Evolutionary conservation across 495 filamentous ascomycete genomes (phyloP).

Genomic region (Pseudomonodictys pantanalensis): DNA sequence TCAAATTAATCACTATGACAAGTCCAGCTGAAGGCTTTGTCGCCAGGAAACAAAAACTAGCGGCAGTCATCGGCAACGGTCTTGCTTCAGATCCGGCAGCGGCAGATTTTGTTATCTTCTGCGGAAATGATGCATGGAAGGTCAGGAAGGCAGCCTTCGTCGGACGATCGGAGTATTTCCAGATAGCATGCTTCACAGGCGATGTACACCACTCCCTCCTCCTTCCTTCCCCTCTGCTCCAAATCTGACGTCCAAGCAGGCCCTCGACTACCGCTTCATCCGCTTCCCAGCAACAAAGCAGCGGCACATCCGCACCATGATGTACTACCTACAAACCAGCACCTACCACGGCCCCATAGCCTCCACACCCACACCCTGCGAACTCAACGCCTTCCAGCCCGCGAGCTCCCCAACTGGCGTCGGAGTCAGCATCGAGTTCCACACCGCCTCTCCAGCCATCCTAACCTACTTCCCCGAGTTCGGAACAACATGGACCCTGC

Average conservation of each 20-base stretch:
- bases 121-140: too few relatives aligned
- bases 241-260: background rate
- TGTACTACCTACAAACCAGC: background rate
- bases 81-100: too few relatives aligned
- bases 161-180: too few relatives aligned
- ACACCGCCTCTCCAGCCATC: background rate
- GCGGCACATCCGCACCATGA: background rate
- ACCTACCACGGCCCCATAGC: background rate
- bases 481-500: background rate
- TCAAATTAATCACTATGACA: too few relatives aligned
- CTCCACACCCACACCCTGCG: background rate
- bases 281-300: background rate
- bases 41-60: too few relatives aligned
- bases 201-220: too few relatives aligned
- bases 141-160: too few relatives aligned
- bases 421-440: background rate
- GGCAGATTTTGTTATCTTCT: too few relatives aligned
- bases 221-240: too few relatives aligned
- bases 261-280: background rate
- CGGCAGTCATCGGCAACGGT: too few relatives aligned
- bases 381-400: background rate
- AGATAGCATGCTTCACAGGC: too few relatives aligned
- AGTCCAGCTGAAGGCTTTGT: too few relatives aligned
- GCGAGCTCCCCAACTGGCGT: background rate
- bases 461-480: conserved; percentile 1